Percentiles rank a stretch among this genome's conserved stretches.
These are phyloP conservation scores for Diaporthe australafricana DNA, from an alignment of 2,329 filamentous ascomycete genomes.

Conservation along the genomic window DNA sequence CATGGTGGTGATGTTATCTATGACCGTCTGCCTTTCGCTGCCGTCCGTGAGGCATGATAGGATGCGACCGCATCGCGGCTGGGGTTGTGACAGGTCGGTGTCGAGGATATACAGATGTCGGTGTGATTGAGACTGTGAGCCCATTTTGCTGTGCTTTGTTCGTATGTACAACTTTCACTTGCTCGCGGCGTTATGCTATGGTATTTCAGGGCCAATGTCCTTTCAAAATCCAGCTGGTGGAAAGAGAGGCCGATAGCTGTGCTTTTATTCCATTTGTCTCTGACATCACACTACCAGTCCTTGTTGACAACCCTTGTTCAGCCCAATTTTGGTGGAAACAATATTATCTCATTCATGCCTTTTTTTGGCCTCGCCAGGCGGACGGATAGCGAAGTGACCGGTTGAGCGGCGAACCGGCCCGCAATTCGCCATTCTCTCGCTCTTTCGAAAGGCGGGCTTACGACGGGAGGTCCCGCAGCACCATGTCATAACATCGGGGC, in stretches of 20 bases:
- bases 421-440: slow-evolving; percentile 17
- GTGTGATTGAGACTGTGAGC: slow-evolving; percentile 9
- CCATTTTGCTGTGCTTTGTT: slow-evolving; percentile 14
- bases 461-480: slow-evolving; percentile 7
- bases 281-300: background rate
- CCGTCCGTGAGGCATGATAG: slow-evolving; percentile 41
- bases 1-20: slow-evolving; percentile 42
- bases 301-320: background rate
- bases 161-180: background rate
- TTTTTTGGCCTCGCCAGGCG: slow-evolving; percentile 4
- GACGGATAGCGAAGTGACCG: slow-evolving; percentile 16
- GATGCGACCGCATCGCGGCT: slow-evolving; percentile 39
- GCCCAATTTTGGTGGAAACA: background rate
- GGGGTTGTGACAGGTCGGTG: slow-evolving; percentile 41
- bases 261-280: background rate
- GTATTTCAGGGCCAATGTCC: background rate
- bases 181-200: fast-evolving
- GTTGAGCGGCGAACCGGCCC: background rate
- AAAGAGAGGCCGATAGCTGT: background rate
- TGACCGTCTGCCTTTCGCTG: slow-evolving; percentile 40
- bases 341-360: background rate
- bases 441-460: background rate
- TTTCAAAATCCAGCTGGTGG: background rate
- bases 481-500: slow-evolving; percentile 13
- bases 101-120: slow-evolving; percentile 45